A percentile compares a stretch with the other conserved stretches of the same genome.
These are phyloP conservation scores for Salvia sclarea DNA, from an alignment of 305 asterid genomes.

Conservation along the genomic window DNA sequence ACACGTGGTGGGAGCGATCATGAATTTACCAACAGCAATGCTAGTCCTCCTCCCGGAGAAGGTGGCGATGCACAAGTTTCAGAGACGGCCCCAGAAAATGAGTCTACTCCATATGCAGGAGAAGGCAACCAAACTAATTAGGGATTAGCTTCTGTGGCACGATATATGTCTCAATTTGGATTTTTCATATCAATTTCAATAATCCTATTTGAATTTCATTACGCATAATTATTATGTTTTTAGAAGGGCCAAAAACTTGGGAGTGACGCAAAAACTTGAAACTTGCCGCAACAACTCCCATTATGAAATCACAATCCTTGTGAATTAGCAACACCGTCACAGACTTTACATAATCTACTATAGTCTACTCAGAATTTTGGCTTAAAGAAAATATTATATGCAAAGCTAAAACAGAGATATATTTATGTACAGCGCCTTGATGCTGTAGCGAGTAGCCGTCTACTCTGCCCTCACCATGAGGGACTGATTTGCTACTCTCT, in stretches of 20 bases:
- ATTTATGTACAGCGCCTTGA: constrained; percentile 20
- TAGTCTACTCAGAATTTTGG: background rate
- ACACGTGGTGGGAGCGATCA: background rate
- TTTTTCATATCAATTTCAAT: background rate
- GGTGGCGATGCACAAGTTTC: constrained; percentile 3
- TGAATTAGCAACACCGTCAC: background rate
- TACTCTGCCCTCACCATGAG: constrained; percentile 61
- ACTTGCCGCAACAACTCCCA: background rate
- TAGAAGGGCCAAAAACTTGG: background rate
- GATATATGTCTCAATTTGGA: background rate
- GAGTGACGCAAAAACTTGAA: background rate
- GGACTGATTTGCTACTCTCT: constrained; percentile 68
- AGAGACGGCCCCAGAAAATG: background rate
- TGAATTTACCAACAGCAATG: background rate
- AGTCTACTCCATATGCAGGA: background rate
- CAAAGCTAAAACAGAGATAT: constrained; percentile 13
- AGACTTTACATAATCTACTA: background rate
- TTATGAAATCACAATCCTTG: background rate
- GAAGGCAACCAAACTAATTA: background rate
- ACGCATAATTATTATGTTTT: background rate
- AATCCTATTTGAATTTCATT: background rate
- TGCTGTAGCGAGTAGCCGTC: constrained; percentile 19
- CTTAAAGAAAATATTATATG: background rate
- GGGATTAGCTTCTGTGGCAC: background rate
- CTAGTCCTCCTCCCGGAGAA: background rate